phyloP scores from a whole-genome alignment of 306 rosid species.

The Begonia masoniana region DNA sequence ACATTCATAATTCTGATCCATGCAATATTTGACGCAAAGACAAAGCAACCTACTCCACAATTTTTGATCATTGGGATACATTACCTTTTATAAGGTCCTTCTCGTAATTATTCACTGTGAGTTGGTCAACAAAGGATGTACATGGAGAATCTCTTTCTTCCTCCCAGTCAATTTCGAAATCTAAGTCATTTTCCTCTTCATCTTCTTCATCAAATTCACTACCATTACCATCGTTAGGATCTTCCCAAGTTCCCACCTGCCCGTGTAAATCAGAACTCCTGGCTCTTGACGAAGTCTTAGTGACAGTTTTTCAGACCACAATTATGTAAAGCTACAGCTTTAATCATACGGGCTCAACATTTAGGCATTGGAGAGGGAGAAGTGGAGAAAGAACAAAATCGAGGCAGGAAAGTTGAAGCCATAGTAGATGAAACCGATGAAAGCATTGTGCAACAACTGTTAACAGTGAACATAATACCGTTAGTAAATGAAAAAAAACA shows the following conservation, averaged over 20 bases:
- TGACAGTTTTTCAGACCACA: slow-evolving; percentile 10
- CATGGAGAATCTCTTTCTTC: slow-evolving; percentile 30
- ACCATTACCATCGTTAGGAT: slow-evolving; percentile 53
- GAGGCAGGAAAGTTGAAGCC: slow-evolving; percentile 15
- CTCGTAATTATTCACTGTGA: slow-evolving; percentile 27
- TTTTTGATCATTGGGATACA: neutral
- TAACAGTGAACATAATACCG: no score
- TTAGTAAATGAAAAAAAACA: no score
- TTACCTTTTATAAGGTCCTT: slow-evolving; percentile 53
- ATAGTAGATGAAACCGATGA: slow-evolving; percentile 23
- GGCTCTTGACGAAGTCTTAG: slow-evolving; percentile 11
- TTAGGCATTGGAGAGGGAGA: slow-evolving; percentile 14
- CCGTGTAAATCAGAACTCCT: slow-evolving; percentile 14
- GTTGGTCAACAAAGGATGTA: slow-evolving; percentile 14
- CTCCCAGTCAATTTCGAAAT: slow-evolving; percentile 39
- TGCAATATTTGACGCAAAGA: no score
- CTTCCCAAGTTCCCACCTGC: slow-evolving; percentile 53
- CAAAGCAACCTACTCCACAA: no score
- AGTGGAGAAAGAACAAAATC: slow-evolving; percentile 12
- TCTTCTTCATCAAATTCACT: slow-evolving; percentile 41
- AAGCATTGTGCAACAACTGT: neutral
- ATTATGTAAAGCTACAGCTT: slow-evolving; percentile 14
- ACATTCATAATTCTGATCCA: no score
- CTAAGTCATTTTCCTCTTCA: slow-evolving; percentile 39
- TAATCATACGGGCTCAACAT: slow-evolving; percentile 11